These are phyloP conservation scores for Aspergillus caelatus DNA, from an alignment of 2,329 filamentous ascomycete genomes.

Conservation along the genomic window DNA sequence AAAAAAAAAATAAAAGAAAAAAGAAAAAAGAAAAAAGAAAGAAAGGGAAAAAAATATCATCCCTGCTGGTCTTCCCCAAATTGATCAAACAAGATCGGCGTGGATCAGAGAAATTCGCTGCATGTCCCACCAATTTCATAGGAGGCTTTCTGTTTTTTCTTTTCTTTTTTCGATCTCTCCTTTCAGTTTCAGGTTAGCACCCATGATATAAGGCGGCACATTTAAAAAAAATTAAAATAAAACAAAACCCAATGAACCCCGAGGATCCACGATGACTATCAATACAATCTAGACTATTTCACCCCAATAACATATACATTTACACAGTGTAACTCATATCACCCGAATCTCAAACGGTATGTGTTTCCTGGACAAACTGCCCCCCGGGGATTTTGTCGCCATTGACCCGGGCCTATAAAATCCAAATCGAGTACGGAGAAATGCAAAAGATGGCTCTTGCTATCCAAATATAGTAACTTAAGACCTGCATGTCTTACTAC, in stretches of 20 bases:
- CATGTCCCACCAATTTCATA: background rate
- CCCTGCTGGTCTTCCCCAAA: constrained; percentile 3
- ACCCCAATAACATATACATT: background rate
- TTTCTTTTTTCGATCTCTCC: background rate
- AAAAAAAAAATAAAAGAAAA: too few relatives aligned
- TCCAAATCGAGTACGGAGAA: background rate
- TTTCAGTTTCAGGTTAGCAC: background rate
- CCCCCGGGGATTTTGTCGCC: background rate
- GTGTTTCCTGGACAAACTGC: background rate
- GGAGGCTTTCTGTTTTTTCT: background rate
- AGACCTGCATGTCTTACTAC: constrained; percentile 24
- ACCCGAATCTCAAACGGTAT: background rate
- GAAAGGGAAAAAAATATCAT: background rate
- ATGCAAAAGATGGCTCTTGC: background rate
- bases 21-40: too few relatives aligned
- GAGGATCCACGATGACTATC: background rate
- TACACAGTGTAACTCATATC: background rate
- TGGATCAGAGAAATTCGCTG: constrained; percentile 5
- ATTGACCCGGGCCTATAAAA: background rate
- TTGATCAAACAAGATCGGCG: constrained; percentile 7
- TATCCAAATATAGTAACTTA: constrained; percentile 25
- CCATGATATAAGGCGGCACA: background rate
- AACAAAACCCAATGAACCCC: background rate
- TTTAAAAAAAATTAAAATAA: background rate
- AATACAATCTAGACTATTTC: background rate